Evolutionary conservation across 441 rosid genomes (phyloP).

Genomic region (Euphorbia schlechtendalii): DNA sequence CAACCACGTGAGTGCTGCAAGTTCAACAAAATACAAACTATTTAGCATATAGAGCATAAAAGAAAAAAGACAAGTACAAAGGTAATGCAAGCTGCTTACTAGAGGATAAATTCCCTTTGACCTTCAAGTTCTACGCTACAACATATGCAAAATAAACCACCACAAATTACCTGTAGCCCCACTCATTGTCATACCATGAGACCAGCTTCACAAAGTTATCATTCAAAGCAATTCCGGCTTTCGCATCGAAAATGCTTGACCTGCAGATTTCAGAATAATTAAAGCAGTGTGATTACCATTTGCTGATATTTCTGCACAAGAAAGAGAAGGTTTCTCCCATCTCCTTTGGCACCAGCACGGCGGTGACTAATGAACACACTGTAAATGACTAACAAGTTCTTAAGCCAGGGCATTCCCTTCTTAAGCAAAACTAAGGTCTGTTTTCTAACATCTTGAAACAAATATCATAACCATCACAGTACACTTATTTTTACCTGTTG

Average conservation of each 20-base stretch:
- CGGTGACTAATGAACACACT: neutral
- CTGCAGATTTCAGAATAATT: slow-evolving; percentile 17
- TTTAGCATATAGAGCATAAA: neutral
- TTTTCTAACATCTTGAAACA: too few species aligned
- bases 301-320: neutral
- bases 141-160: too few species aligned
- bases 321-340: neutral
- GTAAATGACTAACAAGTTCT: too few species aligned
- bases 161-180: slow-evolving; percentile 56
- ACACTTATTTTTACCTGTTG: slow-evolving; percentile 26
- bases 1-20: slow-evolving; percentile 66
- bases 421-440: too few species aligned
- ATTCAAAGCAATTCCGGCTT: slow-evolving; percentile 50
- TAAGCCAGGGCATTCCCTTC: too few species aligned
- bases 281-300: neutral
- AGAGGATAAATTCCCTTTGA: too few species aligned
- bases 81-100: too few species aligned
- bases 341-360: neutral
- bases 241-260: slow-evolving; percentile 58
- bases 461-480: neutral
- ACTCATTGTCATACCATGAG: too few species aligned
- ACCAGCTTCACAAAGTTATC: slow-evolving; percentile 39
- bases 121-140: too few species aligned
- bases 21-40: neutral
- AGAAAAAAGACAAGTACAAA: too few species aligned